Percentiles rank a stretch among this genome's conserved stretches.
Evolutionary conservation across 768 basidiomycete species (phyloP).

Genomic region (Punctularia strigosozonata): DNA sequence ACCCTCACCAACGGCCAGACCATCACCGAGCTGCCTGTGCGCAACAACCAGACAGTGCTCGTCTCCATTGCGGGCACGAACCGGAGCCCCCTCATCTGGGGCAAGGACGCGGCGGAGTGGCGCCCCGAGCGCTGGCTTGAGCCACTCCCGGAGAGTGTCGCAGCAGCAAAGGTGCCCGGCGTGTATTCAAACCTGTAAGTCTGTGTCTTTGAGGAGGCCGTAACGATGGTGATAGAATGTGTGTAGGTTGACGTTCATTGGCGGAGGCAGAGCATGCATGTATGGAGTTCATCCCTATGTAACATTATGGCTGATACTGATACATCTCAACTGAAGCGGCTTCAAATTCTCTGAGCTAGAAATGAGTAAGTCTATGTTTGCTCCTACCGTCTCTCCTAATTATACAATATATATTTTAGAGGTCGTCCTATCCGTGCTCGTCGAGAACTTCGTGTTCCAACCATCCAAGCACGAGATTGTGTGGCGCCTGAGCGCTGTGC

Average conservation of each 20-base stretch:
- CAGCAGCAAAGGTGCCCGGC: too few species aligned
- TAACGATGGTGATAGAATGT: too few species aligned
- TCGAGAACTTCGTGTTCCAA: conserved; percentile 24
- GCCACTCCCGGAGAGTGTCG: too few species aligned
- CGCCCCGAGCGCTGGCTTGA: conserved; percentile 10
- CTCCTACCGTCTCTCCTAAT: too few species aligned
- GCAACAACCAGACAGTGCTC: conserved; percentile 4
- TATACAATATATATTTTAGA: conserved; percentile 14
- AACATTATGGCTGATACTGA: neutral
- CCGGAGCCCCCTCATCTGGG: conserved; percentile 6
- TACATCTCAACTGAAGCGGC: conserved; percentile 4
- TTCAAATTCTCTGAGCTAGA: conserved; percentile 9
- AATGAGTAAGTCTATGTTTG: conserved; percentile 9
- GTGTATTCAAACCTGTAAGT: too few species aligned
- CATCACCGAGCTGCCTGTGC: neutral
- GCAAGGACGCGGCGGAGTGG: conserved; percentile 9
- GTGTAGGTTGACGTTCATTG: conserved; percentile 8
- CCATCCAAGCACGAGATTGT: conserved; percentile 25
- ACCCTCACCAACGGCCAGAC: too few species aligned
- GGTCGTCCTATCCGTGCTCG: conserved; percentile 25
- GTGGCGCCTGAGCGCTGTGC: too few species aligned
- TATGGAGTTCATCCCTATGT: neutral
- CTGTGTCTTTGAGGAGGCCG: too few species aligned
- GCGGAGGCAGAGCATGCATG: conserved; percentile 7
- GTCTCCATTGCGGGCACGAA: conserved; percentile 5